Base-by-base conservation (phyloP, 176 grass and related monocot species). In the Eremochloa ophiuroides region DNA sequence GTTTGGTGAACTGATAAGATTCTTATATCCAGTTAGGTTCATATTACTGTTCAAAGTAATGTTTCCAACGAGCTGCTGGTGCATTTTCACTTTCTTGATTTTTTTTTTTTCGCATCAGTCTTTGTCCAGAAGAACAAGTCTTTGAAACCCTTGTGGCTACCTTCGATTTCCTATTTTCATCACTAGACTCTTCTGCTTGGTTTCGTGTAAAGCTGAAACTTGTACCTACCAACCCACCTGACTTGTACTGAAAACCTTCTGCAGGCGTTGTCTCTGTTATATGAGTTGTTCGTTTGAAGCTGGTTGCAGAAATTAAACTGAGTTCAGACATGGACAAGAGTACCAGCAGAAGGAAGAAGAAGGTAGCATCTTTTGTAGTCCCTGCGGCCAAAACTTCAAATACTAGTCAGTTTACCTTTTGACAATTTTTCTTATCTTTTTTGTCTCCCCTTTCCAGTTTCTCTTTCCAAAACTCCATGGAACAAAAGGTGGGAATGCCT, bases 331-430 rank as follows among this genome's bases (percentile, higher is more conserved):
- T 89, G 87, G 82, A 85, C 31, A 53, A 69, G 51, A 85, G 74
- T 70, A 53, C 31, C 31, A 62, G 22, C 40, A 89, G 43, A 74
- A 75, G 66, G 64, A 87, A 88, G 71, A 87, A 88, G 79, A 88
- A 85, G 90, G 86, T 86, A 69, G 43, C 43, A 40, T 39, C 16
- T 20, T 71, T 25, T 81, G 16, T 67, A 5, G 69, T 62, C 60
- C 10, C 31, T 71, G 3, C 15, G 10, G 14, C 2, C 25, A 60
- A 44, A 44, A 25, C 50, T 41, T 66, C 61, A 27, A 28, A 38
- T 14, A 6, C 30, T 14, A 22, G 18, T 64, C 18, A 71, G 1
- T 42, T 63, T 33, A 44, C 8, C 63, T 2, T 53, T 71, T 41
- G 44, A 55, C 4, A 55, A 1, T 55, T 22, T 55, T n/a, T 4